These are phyloP conservation scores for Exophiala sp. DNA, from an alignment of 2,329 filamentous ascomycete genomes.

Conservation along the genomic window DNA sequence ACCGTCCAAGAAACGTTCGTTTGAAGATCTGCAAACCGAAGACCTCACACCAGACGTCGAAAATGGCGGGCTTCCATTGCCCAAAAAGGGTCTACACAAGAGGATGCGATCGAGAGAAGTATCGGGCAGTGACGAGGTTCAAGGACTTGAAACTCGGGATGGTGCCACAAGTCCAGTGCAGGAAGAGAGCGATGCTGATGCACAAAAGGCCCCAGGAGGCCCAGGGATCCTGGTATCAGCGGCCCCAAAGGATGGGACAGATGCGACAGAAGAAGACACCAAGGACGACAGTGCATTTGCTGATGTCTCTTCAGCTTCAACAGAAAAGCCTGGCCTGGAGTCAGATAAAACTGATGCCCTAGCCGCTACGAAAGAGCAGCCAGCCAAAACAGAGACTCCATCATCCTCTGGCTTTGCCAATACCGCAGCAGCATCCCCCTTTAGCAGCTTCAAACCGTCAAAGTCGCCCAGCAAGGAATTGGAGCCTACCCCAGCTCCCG, in stretches of 20 bases:
- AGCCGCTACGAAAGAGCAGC: neutral
- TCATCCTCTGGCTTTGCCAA: constrained; percentile 40
- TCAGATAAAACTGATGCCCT: neutral
- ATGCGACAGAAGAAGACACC: neutral
- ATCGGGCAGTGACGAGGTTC: constrained; percentile 18
- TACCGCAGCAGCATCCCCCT: constrained; percentile 42
- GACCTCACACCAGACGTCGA: constrained; percentile 26
- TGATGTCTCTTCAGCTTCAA: neutral
- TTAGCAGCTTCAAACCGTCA: constrained; percentile 35
- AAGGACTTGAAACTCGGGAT: constrained; percentile 16
- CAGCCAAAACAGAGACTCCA: constrained; percentile 6
- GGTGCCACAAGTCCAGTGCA: constrained; percentile 24
- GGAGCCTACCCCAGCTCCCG: constrained; percentile 22
- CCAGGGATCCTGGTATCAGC: constrained; percentile 23
- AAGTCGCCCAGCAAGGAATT: constrained; percentile 29
- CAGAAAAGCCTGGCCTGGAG: neutral
- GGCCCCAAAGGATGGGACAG: constrained; percentile 18
- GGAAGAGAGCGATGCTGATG: constrained; percentile 26
- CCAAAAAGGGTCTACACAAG: constrained; percentile 30
- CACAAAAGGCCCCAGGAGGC: constrained; percentile 26
- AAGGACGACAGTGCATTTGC: neutral
- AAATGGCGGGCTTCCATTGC: constrained; percentile 21
- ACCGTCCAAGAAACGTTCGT: constrained; percentile 41
- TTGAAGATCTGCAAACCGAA: constrained; percentile 39
- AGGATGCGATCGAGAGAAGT: constrained; percentile 35